Base-by-base conservation (phyloP, 2,329 filamentous ascomycete species). In the Penicillium sp. region DNA sequence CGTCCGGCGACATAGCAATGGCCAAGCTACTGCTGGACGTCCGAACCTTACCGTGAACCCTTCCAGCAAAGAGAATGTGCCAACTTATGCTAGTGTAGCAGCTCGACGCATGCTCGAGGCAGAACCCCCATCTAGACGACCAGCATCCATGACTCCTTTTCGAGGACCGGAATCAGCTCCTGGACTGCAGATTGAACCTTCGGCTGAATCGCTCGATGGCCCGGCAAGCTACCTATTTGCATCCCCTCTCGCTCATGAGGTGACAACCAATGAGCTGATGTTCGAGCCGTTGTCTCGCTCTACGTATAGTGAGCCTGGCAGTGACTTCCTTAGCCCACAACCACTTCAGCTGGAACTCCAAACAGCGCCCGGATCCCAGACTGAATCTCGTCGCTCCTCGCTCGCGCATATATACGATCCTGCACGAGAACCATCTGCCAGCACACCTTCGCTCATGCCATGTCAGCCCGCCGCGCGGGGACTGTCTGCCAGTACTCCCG, bases 1-100 rank as follows among this genome's bases (percentile, higher is more conserved):
- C 1, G 65, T 75, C 13, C 70, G 72, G 38, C 61, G 64, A 29
- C 60, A 60, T 5, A 73, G 66, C 45, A 65, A 66, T n/a, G 28
- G 28, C 50, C 60, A 18, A 29, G 58, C 55, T 39, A 47, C 53
- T 39, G 48, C 53, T 52, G 60, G 50, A 40, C 31, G 40, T 39
- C 49, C 25, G 33, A 52, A 50, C 10, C 44, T 27, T 38, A 42
- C 25, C 20, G 20, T 38, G 37, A 50, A 25, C 32, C 48, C 50
- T 35, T 33, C 41, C 18, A 53, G 54, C 1, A 59, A 66, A 38
- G 65, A 66, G 40, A 70, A 68, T 28, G 38, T 53, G 2, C 65
- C 61, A 12, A 69, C 66, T 0, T 73, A 69, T 58, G 68, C 68
- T 1, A 64, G 56, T 39, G 56, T 72, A 13, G 62, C 64, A 8